Conservation (phyloP, 2,329 filamentous ascomycete genomes). For the Pseudopyricularia javanii region DNA sequence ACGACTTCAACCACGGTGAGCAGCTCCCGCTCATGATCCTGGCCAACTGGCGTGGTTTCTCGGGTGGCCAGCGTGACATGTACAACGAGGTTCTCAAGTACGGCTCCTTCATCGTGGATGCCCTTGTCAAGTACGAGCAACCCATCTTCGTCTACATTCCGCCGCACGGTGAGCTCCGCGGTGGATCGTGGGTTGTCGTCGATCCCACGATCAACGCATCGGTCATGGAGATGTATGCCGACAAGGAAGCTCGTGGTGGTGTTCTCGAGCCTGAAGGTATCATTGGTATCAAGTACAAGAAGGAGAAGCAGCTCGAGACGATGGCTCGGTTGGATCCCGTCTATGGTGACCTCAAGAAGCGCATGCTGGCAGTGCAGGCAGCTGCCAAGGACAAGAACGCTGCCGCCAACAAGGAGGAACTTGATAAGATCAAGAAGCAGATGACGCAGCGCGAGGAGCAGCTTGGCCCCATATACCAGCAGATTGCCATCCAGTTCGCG, state of each 20-base stretch:
- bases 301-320: conserved; percentile 91
- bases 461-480: conserved; percentile 82
- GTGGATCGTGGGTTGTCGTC: conserved; percentile 98
- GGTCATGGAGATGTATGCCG: conserved; percentile 99
- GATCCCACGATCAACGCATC: conserved; percentile 96
- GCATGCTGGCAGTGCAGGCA: conserved; percentile 36
- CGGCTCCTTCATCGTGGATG: conserved; percentile 96
- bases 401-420: conserved; percentile 59
- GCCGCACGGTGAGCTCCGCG: conserved; percentile 89
- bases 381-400: conserved; percentile 27
- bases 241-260: conserved; percentile 88
- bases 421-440: conserved; percentile 68
- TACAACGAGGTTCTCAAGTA: conserved; percentile 99
- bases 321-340: conserved; percentile 86
- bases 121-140: conserved; percentile 96
- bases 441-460: conserved; percentile 78
- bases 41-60: conserved; percentile 99
- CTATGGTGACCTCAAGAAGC: conserved; percentile 75
- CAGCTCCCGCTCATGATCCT: conserved; percentile 98
- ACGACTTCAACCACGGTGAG: conserved; percentile 98
- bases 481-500: conserved; percentile 93
- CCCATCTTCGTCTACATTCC: conserved; percentile 99
- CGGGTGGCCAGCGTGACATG: conserved; percentile 98
- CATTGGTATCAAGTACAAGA: conserved; percentile 96
- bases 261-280: conserved; percentile 97